Conservation (phyloP, 371 early-diverging fungal species). For the Catenaria anguillulae region DNA sequence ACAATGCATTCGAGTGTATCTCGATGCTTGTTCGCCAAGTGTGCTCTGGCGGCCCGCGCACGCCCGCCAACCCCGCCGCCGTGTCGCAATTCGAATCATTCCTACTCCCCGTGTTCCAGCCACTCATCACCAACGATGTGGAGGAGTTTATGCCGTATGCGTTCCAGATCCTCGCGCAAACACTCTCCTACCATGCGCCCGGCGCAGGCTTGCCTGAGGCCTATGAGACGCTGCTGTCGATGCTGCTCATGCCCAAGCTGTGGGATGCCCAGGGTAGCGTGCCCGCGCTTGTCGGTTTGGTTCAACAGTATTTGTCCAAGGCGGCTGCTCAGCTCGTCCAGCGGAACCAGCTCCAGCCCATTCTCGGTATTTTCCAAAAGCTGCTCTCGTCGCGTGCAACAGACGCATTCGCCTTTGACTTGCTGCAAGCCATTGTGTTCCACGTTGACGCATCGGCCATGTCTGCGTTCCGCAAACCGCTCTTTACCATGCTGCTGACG, state of each 20-base stretch:
- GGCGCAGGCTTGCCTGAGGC: constrained; percentile 44
- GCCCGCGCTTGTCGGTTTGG: constrained; percentile 76
- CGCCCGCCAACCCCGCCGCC: constrained; percentile 16
- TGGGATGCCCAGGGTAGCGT: constrained; percentile 84
- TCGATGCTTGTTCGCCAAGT: constrained; percentile 61
- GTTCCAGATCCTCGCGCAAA: constrained; percentile 81
- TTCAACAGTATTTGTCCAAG: constrained; percentile 66
- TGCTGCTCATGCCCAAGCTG: constrained; percentile 62
- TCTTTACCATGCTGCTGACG: neutral
- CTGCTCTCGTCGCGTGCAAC: constrained; percentile 67
- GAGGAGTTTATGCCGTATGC: constrained; percentile 90
- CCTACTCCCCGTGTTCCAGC: constrained; percentile 41
- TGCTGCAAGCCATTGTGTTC: constrained; percentile 53
- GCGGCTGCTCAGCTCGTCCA: constrained; percentile 42
- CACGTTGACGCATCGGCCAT: constrained; percentile 20
- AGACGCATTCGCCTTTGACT: constrained; percentile 70
- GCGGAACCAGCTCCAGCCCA: constrained; percentile 51
- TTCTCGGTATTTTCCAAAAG: constrained; percentile 89
- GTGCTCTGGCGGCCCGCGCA: constrained; percentile 23
- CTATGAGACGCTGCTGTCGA: constrained; percentile 53
- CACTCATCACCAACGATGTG: constrained; percentile 17
- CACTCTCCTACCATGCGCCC: constrained; percentile 55
- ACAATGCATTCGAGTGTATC: constrained; percentile 86
- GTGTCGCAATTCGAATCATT: constrained; percentile 60
- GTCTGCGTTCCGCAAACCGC: neutral